Evolutionary conservation across 2,329 filamentous ascomycete species (phyloP).

Genomic region (Apiospora pterosperma): DNA sequence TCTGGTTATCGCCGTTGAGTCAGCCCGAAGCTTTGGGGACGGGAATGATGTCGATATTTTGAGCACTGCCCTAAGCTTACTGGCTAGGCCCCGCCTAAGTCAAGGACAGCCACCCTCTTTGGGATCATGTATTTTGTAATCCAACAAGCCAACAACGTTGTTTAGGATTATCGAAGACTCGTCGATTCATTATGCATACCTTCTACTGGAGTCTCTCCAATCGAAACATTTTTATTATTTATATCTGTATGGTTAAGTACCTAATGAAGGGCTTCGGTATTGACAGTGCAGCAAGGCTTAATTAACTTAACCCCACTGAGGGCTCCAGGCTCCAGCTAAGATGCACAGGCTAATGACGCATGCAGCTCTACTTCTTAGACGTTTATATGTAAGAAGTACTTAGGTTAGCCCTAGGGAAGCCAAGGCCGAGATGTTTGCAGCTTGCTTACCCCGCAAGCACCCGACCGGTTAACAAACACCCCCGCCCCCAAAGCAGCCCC

Average conservation of each 20-base stretch:
- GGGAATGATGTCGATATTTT: slow-evolving; percentile 1
- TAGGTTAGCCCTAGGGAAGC: no score
- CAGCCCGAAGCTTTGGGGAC: neutral
- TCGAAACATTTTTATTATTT: no score
- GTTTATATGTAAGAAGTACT: no score
- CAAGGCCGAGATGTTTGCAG: no score
- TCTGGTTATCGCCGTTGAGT: neutral
- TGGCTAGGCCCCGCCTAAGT: neutral
- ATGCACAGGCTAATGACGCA: neutral
- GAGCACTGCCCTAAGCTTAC: neutral
- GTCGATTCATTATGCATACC: no score
- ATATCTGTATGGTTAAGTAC: no score
- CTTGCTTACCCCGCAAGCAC: neutral
- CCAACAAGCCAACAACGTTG: neutral
- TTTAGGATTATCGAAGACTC: no score
- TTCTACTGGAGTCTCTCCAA: no score
- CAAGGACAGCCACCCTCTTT: neutral
- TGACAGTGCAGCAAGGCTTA: neutral
- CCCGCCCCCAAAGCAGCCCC: neutral
- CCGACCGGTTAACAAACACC: neutral
- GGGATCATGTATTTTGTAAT: neutral
- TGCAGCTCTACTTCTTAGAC: neutral
- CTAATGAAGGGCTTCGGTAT: no score
- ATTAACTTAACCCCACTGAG: no score
- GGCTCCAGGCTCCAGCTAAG: neutral